Evolutionary conservation across 2,329 filamentous ascomycete genomes (phyloP), one percentile per base, ranked within the genome.

Genomic region (Phyllosticta citribraziliensis): DNA sequence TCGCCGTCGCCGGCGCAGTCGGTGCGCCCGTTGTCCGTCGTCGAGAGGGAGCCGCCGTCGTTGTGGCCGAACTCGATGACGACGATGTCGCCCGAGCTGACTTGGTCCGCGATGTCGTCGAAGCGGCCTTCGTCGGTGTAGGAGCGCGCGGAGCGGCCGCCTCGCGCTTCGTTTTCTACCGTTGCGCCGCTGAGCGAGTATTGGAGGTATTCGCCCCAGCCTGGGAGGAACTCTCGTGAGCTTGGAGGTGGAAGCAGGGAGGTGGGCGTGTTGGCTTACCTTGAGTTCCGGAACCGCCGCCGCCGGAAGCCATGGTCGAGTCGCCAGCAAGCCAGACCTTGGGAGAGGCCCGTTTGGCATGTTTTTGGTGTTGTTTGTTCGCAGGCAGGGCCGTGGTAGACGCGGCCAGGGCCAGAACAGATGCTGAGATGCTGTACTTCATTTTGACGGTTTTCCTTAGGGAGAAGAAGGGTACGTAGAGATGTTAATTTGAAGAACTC

Each of bases 1-100:
- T 70, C 70, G 10, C 81, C 82, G 0, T 75, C 72, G 2, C 82
- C 82, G 2, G 71, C 67, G 58, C 85, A 88, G 69, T 82, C 83
- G 3, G 79, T 81, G 11, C 84, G 77, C 1, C 80, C 80, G 64
- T 87, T 86, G 66, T 88, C 85, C 12, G 72, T 79, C 12, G 64
- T 66, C 2, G 72, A 73, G 9, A 82, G 75, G 0, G 79, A 79
- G 0, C 84, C 83, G 10, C 84, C 85, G 55, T 70, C 68, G 65
- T 88, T 88, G 74, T 88, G 85, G 0, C 86, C 85, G 63, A 88
- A 86, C 65, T 88, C 85, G 60, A 88, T 86, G 33, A 88, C 75
- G 0, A 87, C 84, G 71, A 80, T 85, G 69, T 88, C 85, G 3
- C 83, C 84, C 0, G 75, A 63, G 67, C 79, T 66, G 35, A 87